Percentiles rank a stretch among this genome's conserved stretches.
Evolutionary conservation across 2,329 filamentous ascomycete species (phyloP).

Genomic region (Ampelomyces quisqualis): DNA sequence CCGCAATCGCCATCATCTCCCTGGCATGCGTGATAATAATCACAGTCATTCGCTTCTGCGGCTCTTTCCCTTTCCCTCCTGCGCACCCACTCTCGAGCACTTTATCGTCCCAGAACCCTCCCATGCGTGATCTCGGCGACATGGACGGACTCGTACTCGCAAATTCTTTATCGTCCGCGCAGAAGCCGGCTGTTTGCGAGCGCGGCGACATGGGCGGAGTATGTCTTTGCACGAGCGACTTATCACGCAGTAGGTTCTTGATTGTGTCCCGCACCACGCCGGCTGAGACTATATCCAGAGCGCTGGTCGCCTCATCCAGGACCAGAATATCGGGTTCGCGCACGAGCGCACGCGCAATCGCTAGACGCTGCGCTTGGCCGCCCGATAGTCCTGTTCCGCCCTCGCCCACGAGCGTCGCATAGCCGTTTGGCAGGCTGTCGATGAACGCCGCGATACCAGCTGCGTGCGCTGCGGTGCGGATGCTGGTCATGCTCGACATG

Average conservation of each 20-base stretch:
- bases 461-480: conserved; percentile 53
- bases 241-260: conserved; percentile 48
- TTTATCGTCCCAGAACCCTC: conserved; percentile 15
- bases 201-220: not conserved
- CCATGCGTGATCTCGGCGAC: conserved; percentile 4
- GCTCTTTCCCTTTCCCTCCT: conserved; percentile 18
- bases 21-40: conserved; percentile 78
- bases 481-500: conserved; percentile 47
- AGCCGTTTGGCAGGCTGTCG: conserved; percentile 66
- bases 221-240: not conserved
- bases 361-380: conserved; percentile 79
- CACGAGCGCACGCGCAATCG: conserved; percentile 76
- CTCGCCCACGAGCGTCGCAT: conserved; percentile 73
- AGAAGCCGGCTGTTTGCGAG: conserved; percentile 9
- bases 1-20: conserved; percentile 84
- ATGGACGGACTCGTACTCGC: conserved; percentile 5
- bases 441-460: conserved; percentile 79
- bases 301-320: conserved; percentile 83
- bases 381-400: conserved; percentile 73
- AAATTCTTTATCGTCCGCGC: conserved; percentile 16
- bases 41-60: conserved; percentile 59
- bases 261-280: conserved; percentile 65
- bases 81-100: conserved; percentile 16
- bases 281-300: conserved; percentile 70
- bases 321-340: conserved; percentile 71